Conservation (phyloP, 495 filamentous ascomycete genomes). For the Penicillium canescens region DNA sequence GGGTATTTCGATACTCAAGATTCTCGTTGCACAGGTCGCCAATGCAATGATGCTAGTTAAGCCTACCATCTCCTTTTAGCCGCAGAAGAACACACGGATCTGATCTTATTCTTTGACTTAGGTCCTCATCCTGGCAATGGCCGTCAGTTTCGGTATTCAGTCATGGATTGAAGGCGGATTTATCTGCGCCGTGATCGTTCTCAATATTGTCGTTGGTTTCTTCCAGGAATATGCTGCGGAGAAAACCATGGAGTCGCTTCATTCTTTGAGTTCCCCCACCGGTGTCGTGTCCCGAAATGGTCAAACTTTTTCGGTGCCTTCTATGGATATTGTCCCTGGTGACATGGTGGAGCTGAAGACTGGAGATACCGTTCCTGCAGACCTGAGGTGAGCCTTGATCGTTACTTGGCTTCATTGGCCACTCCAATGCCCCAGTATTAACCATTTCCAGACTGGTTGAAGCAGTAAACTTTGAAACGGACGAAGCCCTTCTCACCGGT, state of each 20-base stretch:
- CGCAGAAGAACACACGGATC: slow-evolving; percentile 13
- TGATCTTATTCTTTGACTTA: slow-evolving; percentile 30
- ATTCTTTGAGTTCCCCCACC: slow-evolving; percentile 58
- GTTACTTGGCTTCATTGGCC: no score
- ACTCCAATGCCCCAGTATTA: no score
- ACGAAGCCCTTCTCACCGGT: slow-evolving; percentile 71
- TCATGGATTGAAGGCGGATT: slow-evolving; percentile 71
- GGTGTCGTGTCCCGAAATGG: slow-evolving; percentile 53
- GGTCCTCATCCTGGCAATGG: slow-evolving; percentile 66
- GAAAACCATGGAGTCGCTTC: slow-evolving; percentile 70
- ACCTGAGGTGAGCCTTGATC: slow-evolving; percentile 55
- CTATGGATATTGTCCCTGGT: slow-evolving; percentile 54
- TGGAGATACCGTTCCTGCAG: slow-evolving; percentile 78
- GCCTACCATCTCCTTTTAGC: slow-evolving; percentile 1
- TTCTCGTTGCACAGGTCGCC: slow-evolving; percentile 53
- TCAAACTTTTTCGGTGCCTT: slow-evolving; percentile 47
- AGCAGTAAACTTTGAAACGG: slow-evolving; percentile 64
- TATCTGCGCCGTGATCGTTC: slow-evolving; percentile 60
- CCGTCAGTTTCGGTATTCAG: slow-evolving; percentile 61
- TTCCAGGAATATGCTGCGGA: slow-evolving; percentile 67
- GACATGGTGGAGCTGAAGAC: slow-evolving; percentile 72
- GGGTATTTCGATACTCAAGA: slow-evolving; percentile 49
- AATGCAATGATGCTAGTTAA: slow-evolving; percentile 58
- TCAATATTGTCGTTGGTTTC: slow-evolving; percentile 67
- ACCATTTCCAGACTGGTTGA: slow-evolving; percentile 34